Conservation (phyloP, 768 basidiomycete genomes). For the Collybia nuda region DNA sequence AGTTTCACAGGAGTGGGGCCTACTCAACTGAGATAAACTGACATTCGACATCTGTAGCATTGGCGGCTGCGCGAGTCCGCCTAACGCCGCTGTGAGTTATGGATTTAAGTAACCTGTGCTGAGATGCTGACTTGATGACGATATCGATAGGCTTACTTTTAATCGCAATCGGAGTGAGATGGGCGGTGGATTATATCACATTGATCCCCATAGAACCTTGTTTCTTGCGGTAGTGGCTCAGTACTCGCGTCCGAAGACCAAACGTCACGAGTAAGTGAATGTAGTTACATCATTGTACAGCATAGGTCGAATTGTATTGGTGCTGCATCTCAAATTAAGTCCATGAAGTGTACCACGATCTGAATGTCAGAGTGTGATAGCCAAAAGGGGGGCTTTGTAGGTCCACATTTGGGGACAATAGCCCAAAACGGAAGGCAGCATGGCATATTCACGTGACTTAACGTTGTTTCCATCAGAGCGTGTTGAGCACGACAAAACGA, state of each 20-base stretch:
- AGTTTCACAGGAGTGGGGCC: background rate
- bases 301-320: too few species aligned
- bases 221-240: too few species aligned
- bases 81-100: slow-evolving; percentile 64
- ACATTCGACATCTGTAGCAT: slow-evolving; percentile 34
- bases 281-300: too few species aligned
- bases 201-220: too few species aligned
- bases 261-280: too few species aligned
- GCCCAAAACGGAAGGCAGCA: slow-evolving; percentile 10
- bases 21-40: too few species aligned
- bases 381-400: background rate
- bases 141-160: slow-evolving; percentile 27
- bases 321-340: background rate
- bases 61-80: slow-evolving; percentile 68
- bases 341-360: background rate
- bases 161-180: slow-evolving; percentile 7
- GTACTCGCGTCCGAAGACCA: too few species aligned
- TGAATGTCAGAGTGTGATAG: slow-evolving; percentile 1
- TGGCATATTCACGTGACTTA: slow-evolving; percentile 20
- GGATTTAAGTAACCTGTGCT: too few species aligned
- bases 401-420: slow-evolving; percentile 8
- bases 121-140: too few species aligned
- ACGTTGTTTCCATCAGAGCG: slow-evolving; percentile 19
- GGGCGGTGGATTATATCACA: background rate
- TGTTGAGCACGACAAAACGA: slow-evolving; percentile 18